These are phyloP conservation scores for Backusella macrospora DNA, from an alignment of 192 early-diverging fungal genomes.

Conservation along the genomic window DNA sequence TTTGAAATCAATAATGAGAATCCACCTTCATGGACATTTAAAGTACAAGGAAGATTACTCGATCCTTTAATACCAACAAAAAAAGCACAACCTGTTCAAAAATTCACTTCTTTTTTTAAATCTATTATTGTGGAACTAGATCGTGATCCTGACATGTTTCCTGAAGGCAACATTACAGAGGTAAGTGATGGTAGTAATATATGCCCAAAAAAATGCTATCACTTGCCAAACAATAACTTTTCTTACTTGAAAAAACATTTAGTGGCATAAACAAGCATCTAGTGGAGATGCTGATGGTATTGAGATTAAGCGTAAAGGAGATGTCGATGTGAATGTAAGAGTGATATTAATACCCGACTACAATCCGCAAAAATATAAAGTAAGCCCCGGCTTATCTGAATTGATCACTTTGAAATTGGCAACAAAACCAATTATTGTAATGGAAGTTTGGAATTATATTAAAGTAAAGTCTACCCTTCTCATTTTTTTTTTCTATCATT, in stretches of 20 bases:
- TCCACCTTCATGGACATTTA: constrained; percentile 89
- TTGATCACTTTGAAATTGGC: constrained; percentile 80
- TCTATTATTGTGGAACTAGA: constrained; percentile 85
- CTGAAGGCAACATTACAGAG: constrained; percentile 77
- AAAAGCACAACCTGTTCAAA: constrained; percentile 63
- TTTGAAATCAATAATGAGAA: constrained; percentile 50
- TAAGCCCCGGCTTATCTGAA: constrained; percentile 71
- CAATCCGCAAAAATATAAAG: constrained; percentile 79
- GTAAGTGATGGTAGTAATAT: not conserved
- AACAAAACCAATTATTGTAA: constrained; percentile 74
- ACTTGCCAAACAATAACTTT: no score
- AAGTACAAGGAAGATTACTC: constrained; percentile 86
- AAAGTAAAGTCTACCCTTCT: constrained; percentile 76
- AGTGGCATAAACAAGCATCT: constrained; percentile 58
- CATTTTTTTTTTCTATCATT: not conserved
- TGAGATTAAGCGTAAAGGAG: constrained; percentile 92
- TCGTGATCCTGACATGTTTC: constrained; percentile 74
- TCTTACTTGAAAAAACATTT: no score
- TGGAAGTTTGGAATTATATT: constrained; percentile 95
- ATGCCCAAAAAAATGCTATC: no score
- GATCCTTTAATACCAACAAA: constrained; percentile 65
- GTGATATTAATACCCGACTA: constrained; percentile 82
- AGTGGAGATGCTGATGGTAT: constrained; percentile 78
- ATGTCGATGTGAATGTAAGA: constrained; percentile 77
- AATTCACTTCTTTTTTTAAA: constrained; percentile 87